Base-by-base conservation (phyloP, 1,284 basidiomycete genomes). In the Moesziomyces globuligerus region DNA sequence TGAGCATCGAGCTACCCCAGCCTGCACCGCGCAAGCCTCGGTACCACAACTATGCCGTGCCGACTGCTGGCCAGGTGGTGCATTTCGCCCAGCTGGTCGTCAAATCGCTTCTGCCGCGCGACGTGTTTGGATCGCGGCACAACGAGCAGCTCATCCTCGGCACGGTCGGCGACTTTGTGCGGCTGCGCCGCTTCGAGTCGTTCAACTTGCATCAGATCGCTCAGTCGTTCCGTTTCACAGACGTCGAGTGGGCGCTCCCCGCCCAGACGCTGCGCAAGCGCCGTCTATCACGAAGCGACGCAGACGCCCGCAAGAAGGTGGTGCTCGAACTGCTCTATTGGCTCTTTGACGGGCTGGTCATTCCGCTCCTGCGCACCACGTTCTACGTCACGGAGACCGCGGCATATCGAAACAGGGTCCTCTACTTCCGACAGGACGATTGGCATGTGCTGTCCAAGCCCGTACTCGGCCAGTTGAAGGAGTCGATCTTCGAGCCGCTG, bases 331-430 rank as follows among this genome's bases (percentile, higher is more conserved):
- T 95, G 74, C 62, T 98, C 7, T 91, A 89, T 80, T 99, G 94
- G 94, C 89, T 94, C 62, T 93, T 97, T 66, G 91, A 94, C 74
- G 89, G 88, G 0, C 91, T 94, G 76, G 79, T 98, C 7, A 84
- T 92, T 3, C 89, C 90, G 0, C 84, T 98, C 4, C 83, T 98
- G 13, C 89, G 88, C 91, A 93, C 92, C 0, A 90, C 90, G 0
- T 99, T 98, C 84, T 98, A 97, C 81, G 87, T 92, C 38, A 98
- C 96, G 0, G 93, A 98, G 73, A 93, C 94, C 0, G 89, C 90
- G 6, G 90, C 90, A 2, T 93, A 90, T 71, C 87, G 90, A n/a
- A 92, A 95, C 71, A 88, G 89, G 48, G 87, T 94, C 0, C 84
- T 98, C 0, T 99, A 95, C 82, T 98, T 96, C 79, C 88, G 93